phyloP scores from a whole-genome alignment of 2,329 filamentous ascomycete genomes.

The Beauveria sp. region DNA sequence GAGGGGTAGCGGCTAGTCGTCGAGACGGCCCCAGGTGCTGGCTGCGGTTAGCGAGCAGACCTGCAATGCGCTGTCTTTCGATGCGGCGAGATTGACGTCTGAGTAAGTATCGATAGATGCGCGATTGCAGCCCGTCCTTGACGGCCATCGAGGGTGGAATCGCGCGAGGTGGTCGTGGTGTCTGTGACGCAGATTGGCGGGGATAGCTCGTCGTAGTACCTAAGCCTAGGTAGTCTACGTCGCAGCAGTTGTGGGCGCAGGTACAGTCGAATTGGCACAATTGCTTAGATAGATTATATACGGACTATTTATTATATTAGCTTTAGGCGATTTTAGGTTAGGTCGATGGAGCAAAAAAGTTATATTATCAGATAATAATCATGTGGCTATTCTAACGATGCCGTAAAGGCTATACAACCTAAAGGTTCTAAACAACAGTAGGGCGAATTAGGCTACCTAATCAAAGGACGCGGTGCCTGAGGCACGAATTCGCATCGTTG shows the following conservation, averaged over 20 bases:
- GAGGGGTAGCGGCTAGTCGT: conserved; percentile 20
- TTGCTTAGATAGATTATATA: conserved; percentile 15
- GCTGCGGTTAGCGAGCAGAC: conserved; percentile 33
- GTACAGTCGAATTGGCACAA: conserved; percentile 31
- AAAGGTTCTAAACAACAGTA: too few species aligned
- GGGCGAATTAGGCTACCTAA: too few species aligned
- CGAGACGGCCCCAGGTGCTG: conserved; percentile 37
- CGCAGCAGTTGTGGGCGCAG: conserved; percentile 30
- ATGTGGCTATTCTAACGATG: too few species aligned
- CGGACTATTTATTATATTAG: too few species aligned
- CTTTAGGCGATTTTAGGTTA: too few species aligned
- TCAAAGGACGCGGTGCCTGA: too few species aligned
- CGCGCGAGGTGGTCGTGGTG: conserved; percentile 59
- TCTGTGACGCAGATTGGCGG: conserved; percentile 51
- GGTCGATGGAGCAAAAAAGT: too few species aligned
- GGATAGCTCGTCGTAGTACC: conserved; percentile 62
- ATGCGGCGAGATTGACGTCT: conserved; percentile 50
- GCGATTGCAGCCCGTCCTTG: conserved; percentile 64
- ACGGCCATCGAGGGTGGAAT: conserved; percentile 63
- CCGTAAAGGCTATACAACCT: too few species aligned
- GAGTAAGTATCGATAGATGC: conserved; percentile 68
- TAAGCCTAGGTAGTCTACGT: conserved; percentile 19
- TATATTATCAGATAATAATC: too few species aligned
- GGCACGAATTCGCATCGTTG: too few species aligned
- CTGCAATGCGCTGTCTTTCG: conserved; percentile 39